A percentile compares a stretch with the other conserved stretches of the same genome.
Evolutionary conservation across 2,329 filamentous ascomycete species (phyloP).

Genomic region (Tolypocladium paradoxum): DNA sequence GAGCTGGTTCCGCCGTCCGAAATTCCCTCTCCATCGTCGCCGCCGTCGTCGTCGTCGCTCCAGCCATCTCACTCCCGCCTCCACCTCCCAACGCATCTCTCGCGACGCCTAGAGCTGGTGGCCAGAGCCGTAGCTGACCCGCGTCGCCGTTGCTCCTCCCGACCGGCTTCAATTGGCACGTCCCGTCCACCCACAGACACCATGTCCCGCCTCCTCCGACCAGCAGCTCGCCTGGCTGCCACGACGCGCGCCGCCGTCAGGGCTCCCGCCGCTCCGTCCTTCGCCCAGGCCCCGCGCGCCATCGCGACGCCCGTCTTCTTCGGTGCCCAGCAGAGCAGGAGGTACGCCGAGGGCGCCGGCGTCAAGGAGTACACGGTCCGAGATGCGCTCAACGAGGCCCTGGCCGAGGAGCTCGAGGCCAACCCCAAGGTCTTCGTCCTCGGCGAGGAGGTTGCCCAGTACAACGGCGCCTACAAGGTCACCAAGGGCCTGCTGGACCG

Average conservation of each 20-base stretch:
- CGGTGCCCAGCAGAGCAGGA: slow-evolving; percentile 35
- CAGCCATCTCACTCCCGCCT: background rate
- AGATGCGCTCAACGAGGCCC: slow-evolving; percentile 94
- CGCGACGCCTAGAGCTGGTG: slow-evolving; percentile 7
- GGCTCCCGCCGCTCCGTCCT: slow-evolving; percentile 22
- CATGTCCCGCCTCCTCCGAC: slow-evolving; percentile 43
- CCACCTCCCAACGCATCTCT: background rate
- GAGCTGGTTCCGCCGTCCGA: slow-evolving; percentile 8
- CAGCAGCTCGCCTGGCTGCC: slow-evolving; percentile 36
- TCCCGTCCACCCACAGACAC: slow-evolving; percentile 8
- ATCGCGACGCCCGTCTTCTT: slow-evolving; percentile 24
- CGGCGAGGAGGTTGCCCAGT: slow-evolving; percentile 97
- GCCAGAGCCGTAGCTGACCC: slow-evolving; percentile 4
- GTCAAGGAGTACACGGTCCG: slow-evolving; percentile 92
- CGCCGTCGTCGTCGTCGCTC: background rate
- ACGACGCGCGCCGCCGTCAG: slow-evolving; percentile 27
- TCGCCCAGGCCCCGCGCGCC: slow-evolving; percentile 23
- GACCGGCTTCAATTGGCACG: background rate
- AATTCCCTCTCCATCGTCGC: slow-evolving; percentile 9
- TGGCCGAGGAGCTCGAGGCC: slow-evolving; percentile 90
- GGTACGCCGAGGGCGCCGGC: slow-evolving; percentile 47
- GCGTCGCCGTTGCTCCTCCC: background rate
- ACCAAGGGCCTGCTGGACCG: slow-evolving; percentile 95
- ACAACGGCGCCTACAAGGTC: slow-evolving; percentile 99
- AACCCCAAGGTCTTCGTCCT: slow-evolving; percentile 94